Conservation (phyloP, 306 rosid species). For the Cajanus cajan region DNA sequence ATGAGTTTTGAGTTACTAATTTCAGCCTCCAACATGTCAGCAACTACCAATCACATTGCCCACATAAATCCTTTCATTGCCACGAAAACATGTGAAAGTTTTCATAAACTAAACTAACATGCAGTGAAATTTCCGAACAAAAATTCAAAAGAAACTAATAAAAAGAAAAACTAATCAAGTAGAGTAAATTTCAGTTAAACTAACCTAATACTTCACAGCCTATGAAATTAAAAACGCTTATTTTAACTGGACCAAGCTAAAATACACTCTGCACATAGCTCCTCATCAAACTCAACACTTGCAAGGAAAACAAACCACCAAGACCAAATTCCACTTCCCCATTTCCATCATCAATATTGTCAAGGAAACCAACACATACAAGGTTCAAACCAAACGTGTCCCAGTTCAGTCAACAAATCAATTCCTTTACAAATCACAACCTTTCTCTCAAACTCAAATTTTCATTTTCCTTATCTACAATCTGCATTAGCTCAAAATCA, state of each 20-base stretch:
- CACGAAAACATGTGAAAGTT: not conserved
- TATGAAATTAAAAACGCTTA: not conserved
- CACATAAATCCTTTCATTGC: not conserved
- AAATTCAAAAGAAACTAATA: constrained; percentile 12
- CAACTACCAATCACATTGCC: not conserved
- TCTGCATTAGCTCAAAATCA: constrained; percentile 17
- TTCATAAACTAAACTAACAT: not conserved
- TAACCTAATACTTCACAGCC: not conserved
- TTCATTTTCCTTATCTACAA: not conserved
- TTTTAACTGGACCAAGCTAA: constrained; percentile 1
- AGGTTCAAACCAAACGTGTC: constrained; percentile 2
- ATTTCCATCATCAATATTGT: not conserved
- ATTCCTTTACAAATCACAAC: not conserved
- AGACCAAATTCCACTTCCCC: not conserved
- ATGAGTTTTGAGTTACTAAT: not conserved
- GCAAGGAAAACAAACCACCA: not conserved
- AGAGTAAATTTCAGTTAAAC: not conserved
- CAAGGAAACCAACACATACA: constrained; percentile 3
- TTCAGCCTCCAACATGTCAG: constrained; percentile 1
- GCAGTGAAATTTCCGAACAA: not conserved
- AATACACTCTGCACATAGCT: constrained; percentile 16
- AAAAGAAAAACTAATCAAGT: not conserved
- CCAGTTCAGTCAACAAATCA: constrained; percentile 12
- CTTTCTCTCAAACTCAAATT: constrained; percentile 10
- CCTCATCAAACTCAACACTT: constrained; percentile 22